A percentile compares a stretch with the other conserved stretches of the same genome.
phyloP scores from a whole-genome alignment of 2,329 filamentous ascomycete species.

The Xylaria sp. region DNA sequence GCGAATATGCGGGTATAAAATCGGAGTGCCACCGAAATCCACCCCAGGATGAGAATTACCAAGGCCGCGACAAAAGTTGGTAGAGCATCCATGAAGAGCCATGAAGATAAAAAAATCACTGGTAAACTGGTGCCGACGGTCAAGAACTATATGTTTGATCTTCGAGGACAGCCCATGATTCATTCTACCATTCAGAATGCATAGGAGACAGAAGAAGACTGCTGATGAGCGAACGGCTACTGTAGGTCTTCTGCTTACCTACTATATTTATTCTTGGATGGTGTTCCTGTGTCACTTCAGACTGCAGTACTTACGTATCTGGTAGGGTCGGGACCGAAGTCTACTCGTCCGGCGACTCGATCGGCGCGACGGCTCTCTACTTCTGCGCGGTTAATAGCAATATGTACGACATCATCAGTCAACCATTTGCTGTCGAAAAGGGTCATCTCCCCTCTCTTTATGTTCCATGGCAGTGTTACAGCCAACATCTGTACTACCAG shows the following conservation, averaged over 20 bases:
- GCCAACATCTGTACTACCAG: too few relatives aligned
- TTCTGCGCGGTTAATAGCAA: background rate
- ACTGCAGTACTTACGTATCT: background rate
- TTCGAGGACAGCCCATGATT: background rate
- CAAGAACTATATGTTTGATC: background rate
- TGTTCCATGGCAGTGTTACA: background rate
- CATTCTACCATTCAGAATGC: background rate
- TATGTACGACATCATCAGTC: background rate
- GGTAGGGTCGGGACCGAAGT: background rate
- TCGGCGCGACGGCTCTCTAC: background rate
- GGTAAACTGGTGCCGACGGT: background rate
- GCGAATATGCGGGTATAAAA: conserved; percentile 8
- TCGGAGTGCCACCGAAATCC: conserved; percentile 6
- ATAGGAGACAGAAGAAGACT: background rate
- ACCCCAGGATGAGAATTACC: background rate
- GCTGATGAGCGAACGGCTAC: background rate
- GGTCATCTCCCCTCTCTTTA: background rate
- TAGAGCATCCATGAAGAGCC: background rate
- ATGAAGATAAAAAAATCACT: background rate
- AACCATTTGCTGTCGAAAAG: background rate
- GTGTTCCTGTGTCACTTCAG: background rate
- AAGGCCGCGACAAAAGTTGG: background rate
- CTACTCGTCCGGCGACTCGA: background rate
- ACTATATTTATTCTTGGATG: background rate
- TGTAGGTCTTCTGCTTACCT: background rate